phyloP scores from a whole-genome alignment of 2,329 filamentous ascomycete species.

The Thielaviopsis populi region DNA sequence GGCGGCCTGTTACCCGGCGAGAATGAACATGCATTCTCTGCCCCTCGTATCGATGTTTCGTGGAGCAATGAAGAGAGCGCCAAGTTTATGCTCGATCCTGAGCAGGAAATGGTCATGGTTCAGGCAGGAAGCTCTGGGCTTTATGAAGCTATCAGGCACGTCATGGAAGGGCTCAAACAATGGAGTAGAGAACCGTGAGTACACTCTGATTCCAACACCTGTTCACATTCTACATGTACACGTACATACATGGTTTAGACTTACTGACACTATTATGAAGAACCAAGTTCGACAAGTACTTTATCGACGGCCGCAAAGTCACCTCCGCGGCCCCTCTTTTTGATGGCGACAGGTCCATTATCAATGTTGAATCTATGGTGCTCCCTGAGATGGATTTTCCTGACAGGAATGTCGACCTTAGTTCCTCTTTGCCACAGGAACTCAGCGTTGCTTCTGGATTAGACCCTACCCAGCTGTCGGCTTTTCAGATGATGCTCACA shows the following conservation, averaged over 20 bases:
- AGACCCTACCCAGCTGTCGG: conserved; percentile 55
- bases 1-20: conserved; percentile 42
- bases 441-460: conserved; percentile 19
- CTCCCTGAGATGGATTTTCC: neutral
- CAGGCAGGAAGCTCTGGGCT: conserved; percentile 54
- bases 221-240: neutral
- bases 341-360: conserved; percentile 21
- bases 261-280: conserved; percentile 20
- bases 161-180: conserved; percentile 11
- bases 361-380: conserved; percentile 7
- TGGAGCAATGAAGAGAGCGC: conserved; percentile 45
- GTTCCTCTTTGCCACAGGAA: conserved; percentile 1
- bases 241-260: neutral
- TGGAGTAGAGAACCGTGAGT: conserved; percentile 12
- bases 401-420: neutral
- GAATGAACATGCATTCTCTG: conserved; percentile 22
- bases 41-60: conserved; percentile 61
- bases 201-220: neutral
- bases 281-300: conserved; percentile 47
- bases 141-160: conserved; percentile 59
- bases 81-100: conserved; percentile 46
- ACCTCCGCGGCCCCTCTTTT: conserved; percentile 20
- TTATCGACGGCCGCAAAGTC: conserved; percentile 33
- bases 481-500: conserved; percentile 54
- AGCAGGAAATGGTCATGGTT: conserved; percentile 59